phyloP scores from a whole-genome alignment of 1,284 basidiomycete genomes.

The Marasmius tenuissimus region DNA sequence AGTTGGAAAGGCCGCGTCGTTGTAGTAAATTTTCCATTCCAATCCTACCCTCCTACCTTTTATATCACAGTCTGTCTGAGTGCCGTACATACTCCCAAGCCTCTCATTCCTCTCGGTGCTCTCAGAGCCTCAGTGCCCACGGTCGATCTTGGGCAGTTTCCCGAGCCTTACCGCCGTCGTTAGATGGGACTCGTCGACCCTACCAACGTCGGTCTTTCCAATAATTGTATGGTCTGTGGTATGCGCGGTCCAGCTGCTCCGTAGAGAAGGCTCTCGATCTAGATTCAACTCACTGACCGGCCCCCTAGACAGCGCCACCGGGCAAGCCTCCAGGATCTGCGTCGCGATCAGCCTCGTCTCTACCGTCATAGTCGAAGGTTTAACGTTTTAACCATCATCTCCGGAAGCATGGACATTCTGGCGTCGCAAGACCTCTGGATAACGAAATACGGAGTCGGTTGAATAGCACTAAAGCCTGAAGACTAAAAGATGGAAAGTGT shows the following conservation, averaged over 20 bases:
- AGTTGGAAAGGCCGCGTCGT: too few relatives aligned
- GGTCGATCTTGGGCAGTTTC: not conserved
- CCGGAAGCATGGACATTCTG: not conserved
- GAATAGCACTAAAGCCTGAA: too few relatives aligned
- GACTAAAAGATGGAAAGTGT: too few relatives aligned
- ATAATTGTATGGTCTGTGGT: constrained; percentile 12
- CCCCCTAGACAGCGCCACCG: too few relatives aligned
- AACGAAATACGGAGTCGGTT: too few relatives aligned
- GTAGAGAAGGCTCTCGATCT: too few relatives aligned
- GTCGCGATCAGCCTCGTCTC: constrained; percentile 10
- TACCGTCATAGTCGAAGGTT: constrained; percentile 7
- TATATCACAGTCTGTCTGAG: not conserved
- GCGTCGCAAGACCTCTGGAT: too few relatives aligned
- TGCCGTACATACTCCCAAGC: constrained; percentile 10
- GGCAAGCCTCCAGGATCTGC: constrained; percentile 2
- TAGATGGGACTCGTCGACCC: constrained; percentile 9
- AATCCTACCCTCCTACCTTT: too few relatives aligned
- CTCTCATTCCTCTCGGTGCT: constrained; percentile 9
- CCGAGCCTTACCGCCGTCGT: not conserved
- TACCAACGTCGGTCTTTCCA: not conserved
- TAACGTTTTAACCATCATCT: not conserved
- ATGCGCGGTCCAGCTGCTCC: too few relatives aligned
- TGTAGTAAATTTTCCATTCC: too few relatives aligned
- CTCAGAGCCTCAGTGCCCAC: too few relatives aligned
- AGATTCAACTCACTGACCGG: too few relatives aligned